These are phyloP conservation scores for Podaxis mareebaensis DNA, from an alignment of 768 basidiomycete genomes.

Conservation along the genomic window DNA sequence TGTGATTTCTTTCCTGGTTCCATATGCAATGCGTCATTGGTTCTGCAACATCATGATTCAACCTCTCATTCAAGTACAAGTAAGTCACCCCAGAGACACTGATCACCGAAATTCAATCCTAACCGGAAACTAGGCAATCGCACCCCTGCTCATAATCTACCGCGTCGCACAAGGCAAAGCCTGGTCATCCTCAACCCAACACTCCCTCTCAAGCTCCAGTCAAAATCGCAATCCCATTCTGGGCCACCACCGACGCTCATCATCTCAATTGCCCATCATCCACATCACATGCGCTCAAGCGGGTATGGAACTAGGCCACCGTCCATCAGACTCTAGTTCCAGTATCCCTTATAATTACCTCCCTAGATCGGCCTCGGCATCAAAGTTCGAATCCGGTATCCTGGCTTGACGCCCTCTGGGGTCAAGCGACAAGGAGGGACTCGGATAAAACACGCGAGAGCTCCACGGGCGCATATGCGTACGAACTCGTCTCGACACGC, in stretches of 20 bases:
- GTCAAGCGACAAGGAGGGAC: neutral
- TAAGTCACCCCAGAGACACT: neutral
- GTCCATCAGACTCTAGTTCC: neutral
- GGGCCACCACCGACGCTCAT: neutral
- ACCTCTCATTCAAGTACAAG: conserved; percentile 10
- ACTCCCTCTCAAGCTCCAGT: neutral
- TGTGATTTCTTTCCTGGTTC: conserved; percentile 6
- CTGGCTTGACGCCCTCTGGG: neutral
- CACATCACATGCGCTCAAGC: neutral
- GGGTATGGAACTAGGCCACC: conserved; percentile 1
- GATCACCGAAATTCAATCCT: neutral
- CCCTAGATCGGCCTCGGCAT: neutral
- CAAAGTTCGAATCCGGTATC: neutral
- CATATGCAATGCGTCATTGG: conserved; percentile 12
- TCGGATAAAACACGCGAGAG: too few species aligned
- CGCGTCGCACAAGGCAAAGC: conserved; percentile 24
- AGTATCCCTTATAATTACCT: conserved; percentile 1
- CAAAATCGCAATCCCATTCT: neutral
- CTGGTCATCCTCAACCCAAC: conserved; percentile 8
- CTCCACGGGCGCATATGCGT: neutral
- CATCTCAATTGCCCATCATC: neutral
- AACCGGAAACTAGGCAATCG: conserved; percentile 15
- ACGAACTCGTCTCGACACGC: neutral
- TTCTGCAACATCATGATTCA: conserved; percentile 11
- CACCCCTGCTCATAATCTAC: conserved; percentile 22